phyloP scores from a whole-genome alignment of 306 rosid genomes.

The Vigna reflexopilosa region DNA sequence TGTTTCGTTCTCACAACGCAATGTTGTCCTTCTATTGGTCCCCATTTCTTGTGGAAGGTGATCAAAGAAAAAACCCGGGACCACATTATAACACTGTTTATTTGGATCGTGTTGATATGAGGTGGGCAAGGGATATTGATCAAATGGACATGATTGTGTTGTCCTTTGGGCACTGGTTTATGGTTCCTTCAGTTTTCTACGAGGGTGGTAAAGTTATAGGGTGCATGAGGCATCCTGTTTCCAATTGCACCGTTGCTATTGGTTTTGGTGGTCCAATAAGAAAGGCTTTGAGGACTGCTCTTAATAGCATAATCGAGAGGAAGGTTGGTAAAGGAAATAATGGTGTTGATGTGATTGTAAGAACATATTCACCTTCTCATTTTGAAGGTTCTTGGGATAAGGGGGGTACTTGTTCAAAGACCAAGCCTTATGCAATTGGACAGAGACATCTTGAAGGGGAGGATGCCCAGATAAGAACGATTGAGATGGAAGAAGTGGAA shows the following conservation, averaged over 20 bases:
- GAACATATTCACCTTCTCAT: slow-evolving; percentile 77
- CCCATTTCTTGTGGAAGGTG: slow-evolving; percentile 73
- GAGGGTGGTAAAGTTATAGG: slow-evolving; percentile 62
- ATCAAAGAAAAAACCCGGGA: slow-evolving; percentile 52
- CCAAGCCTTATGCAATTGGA: slow-evolving; percentile 52
- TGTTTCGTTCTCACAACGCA: slow-evolving; percentile 59
- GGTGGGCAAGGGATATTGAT: slow-evolving; percentile 65
- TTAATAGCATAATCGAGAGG: slow-evolving; percentile 31
- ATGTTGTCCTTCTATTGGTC: slow-evolving; percentile 75
- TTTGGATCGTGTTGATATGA: slow-evolving; percentile 63
- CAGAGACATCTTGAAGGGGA: slow-evolving; percentile 69
- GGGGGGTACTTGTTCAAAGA: slow-evolving; percentile 72
- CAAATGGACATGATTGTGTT: slow-evolving; percentile 57
- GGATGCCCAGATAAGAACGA: slow-evolving; percentile 69
- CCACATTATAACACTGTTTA: slow-evolving; percentile 55
- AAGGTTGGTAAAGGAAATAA: neutral
- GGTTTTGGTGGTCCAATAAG: slow-evolving; percentile 66
- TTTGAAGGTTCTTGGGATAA: slow-evolving; percentile 91
- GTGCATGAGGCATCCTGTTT: slow-evolving; percentile 58
- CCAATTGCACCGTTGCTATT: slow-evolving; percentile 58
- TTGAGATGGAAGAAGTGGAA: slow-evolving; percentile 74
- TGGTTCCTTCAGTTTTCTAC: slow-evolving; percentile 68
- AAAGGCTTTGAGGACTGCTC: slow-evolving; percentile 35
- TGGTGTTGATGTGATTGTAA: slow-evolving; percentile 58
- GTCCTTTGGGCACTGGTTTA: slow-evolving; percentile 78